Percentiles rank a stretch among this genome's conserved stretches.
Evolutionary conservation across 495 filamentous ascomycete species (phyloP).

Genomic region (Aspergillus sclerotioniger): DNA sequence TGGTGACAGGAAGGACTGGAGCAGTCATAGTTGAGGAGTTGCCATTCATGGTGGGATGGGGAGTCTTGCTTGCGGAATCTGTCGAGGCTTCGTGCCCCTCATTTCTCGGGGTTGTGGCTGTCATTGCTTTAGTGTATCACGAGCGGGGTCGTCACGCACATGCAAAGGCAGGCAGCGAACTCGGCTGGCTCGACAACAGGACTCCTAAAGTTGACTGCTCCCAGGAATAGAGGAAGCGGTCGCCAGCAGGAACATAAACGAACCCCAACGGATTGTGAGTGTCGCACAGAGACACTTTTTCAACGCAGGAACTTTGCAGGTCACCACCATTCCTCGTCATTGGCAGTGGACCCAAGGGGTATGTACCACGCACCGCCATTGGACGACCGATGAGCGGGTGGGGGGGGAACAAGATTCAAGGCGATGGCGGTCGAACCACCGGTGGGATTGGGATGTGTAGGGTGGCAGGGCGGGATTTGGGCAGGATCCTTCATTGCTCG

Average conservation of each 20-base stretch:
- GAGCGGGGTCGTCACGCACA: constrained; percentile 19
- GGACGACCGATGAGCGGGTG: background rate
- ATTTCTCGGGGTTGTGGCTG: constrained; percentile 13
- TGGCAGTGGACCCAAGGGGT: constrained; percentile 16
- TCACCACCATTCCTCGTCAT: constrained; percentile 19
- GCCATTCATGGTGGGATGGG: background rate
- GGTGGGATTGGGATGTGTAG: constrained; percentile 9
- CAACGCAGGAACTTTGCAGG: constrained; percentile 18
- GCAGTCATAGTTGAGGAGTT: background rate
- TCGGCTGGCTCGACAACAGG: constrained; percentile 12
- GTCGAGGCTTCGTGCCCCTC: constrained; percentile 14
- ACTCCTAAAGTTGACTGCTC: background rate
- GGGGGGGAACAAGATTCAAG: constrained; percentile 15
- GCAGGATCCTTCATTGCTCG: background rate
- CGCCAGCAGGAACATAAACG: constrained; percentile 4
- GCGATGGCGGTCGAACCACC: background rate
- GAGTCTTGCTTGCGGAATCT: background rate
- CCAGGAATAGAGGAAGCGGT: background rate
- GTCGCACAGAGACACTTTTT: constrained; percentile 7
- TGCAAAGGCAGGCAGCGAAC: constrained; percentile 18
- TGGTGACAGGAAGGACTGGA: constrained; percentile 20
- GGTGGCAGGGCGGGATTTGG: background rate
- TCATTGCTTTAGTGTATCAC: constrained; percentile 19
- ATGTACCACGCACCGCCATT: constrained; percentile 14
- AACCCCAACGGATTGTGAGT: background rate